phyloP scores from a whole-genome alignment of 179 eudicot genomes.

The Beta corolliflora region DNA sequence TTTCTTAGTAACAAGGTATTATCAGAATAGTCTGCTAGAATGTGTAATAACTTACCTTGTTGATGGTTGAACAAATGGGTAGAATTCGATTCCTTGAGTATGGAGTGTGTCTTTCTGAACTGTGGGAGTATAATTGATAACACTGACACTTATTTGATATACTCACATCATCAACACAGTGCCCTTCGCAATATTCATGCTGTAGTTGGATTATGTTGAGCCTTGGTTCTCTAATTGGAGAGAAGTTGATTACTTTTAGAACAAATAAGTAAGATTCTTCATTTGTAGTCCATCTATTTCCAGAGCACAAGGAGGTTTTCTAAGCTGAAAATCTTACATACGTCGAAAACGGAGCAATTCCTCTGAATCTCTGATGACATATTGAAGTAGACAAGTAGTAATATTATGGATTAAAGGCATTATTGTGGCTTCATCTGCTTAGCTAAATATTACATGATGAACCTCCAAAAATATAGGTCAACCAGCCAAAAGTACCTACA shows the following conservation, averaged over 20 bases:
- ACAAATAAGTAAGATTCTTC: neutral
- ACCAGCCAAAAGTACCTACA: neutral
- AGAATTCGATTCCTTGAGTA: no score
- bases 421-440: neutral
- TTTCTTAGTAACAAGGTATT: neutral
- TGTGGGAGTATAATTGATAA: neutral
- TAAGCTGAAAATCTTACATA: no score
- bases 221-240: neutral
- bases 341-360: neutral
- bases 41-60: neutral
- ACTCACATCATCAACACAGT: neutral
- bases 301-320: neutral
- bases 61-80: neutral
- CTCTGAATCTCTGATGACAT: neutral
- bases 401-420: neutral
- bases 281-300: neutral
- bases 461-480: neutral
- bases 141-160: neutral
- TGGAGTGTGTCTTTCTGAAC: neutral
- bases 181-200: neutral
- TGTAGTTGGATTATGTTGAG: neutral
- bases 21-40: neutral
- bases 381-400: no score
- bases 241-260: neutral
- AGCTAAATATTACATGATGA: neutral